A percentile compares a stretch with the other conserved stretches of the same genome.
phyloP scores from a whole-genome alignment of 148 eudicot species.

The Cornus suecica region DNA sequence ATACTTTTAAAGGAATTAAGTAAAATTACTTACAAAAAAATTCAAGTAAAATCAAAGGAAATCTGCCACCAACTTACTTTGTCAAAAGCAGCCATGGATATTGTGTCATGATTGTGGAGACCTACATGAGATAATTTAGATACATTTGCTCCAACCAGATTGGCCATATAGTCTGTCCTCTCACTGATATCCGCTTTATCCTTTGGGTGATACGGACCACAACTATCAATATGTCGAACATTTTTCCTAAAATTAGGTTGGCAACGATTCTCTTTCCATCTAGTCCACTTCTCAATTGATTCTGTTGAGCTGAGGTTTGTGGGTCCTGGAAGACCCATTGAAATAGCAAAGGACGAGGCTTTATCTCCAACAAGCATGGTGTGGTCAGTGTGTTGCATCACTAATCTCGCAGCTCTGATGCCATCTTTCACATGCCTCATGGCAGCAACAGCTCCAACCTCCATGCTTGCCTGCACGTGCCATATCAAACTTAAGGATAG shows the following conservation, averaged over 20 bases:
- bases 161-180: constrained; percentile 22
- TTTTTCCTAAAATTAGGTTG: constrained; percentile 84
- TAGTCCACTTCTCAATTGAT: constrained; percentile 66
- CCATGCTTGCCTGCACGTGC: constrained; percentile 82
- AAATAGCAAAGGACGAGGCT: constrained; percentile 86
- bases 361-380: constrained; percentile 91
- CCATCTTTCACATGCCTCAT: constrained; percentile 87
- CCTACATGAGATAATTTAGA: constrained; percentile 32
- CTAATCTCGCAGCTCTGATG: constrained; percentile 79
- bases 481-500: constrained; percentile 41
- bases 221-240: constrained; percentile 52
- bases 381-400: constrained; percentile 87
- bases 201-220: constrained; percentile 75
- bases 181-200: constrained; percentile 11
- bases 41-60: background rate
- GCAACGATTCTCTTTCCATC: constrained; percentile 71
- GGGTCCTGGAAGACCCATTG: constrained; percentile 98
- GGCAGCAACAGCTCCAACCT: constrained; percentile 96
- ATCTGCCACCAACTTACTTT: constrained; percentile 37
- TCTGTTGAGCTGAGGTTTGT: constrained; percentile 84
- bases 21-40: too few species aligned
- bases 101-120: constrained; percentile 81
- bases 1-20: background rate
- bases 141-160: constrained; percentile 22
- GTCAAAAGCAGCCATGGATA: constrained; percentile 89